These are phyloP conservation scores for Eucalyptus decipiens DNA, from an alignment of 345 rosid species.

Conservation along the genomic window DNA sequence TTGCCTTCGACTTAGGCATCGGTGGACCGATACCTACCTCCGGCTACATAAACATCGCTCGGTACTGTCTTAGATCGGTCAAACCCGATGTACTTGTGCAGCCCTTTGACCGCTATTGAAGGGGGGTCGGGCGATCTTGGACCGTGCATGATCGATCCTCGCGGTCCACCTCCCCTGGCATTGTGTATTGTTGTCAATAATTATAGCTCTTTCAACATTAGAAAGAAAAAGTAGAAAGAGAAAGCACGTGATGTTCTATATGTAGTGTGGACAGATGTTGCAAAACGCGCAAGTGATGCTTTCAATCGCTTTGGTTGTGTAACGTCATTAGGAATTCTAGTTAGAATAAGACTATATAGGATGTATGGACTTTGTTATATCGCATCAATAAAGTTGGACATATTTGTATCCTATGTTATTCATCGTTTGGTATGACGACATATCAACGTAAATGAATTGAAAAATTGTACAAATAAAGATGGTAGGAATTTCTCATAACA, in stretches of 20 bases:
- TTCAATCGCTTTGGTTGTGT: neutral
- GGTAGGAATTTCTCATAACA: too few relatives aligned
- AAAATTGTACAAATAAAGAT: too few relatives aligned
- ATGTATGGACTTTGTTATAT: neutral
- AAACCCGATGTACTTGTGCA: neutral
- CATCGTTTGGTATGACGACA: fast-evolving
- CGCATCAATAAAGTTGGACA: fast-evolving
- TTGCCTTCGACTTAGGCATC: neutral
- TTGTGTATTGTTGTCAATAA: neutral
- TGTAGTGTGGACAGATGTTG: neutral
- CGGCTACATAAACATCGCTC: neutral
- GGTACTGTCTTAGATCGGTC: neutral
- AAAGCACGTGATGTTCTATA: neutral
- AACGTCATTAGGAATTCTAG: too few relatives aligned
- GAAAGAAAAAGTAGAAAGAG: neutral
- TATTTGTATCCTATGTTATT: fast-evolving
- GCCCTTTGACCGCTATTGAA: neutral
- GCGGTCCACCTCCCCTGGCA: neutral
- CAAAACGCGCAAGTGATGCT: too few relatives aligned
- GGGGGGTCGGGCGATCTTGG: neutral
- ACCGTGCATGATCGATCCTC: neutral
- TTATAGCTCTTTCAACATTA: neutral
- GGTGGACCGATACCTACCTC: neutral
- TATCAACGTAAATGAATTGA: fast-evolving
- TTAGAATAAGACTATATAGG: too few relatives aligned